Percentiles rank a stretch among this genome's conserved stretches.
Evolutionary conservation across 495 filamentous ascomycete species (phyloP).

Genomic region (Hypoxylon intermedium): DNA sequence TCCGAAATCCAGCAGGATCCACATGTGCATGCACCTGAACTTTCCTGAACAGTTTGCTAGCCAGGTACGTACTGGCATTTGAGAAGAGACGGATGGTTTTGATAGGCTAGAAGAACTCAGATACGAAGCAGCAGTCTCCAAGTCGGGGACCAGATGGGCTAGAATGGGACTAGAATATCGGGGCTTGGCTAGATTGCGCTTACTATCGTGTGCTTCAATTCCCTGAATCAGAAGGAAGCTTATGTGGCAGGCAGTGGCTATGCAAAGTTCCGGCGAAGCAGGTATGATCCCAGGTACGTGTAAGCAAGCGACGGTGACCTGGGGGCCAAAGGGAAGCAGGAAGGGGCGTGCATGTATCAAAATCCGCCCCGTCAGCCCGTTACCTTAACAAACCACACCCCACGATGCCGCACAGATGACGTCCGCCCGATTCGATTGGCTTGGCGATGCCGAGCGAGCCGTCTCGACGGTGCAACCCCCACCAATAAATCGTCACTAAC

Average conservation of each 20-base stretch:
- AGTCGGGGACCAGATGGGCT: background rate
- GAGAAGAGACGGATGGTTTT: background rate
- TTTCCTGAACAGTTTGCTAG: background rate
- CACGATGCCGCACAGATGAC: slow-evolving; percentile 25
- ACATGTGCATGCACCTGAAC: no score
- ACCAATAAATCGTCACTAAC: slow-evolving; percentile 20
- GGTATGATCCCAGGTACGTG: no score
- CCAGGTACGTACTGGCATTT: slow-evolving; percentile 5
- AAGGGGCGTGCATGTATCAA: slow-evolving; percentile 7
- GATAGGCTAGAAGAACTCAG: slow-evolving; percentile 15
- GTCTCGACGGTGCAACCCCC: slow-evolving; percentile 1
- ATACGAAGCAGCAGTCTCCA: slow-evolving; percentile 19
- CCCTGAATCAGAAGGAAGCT: slow-evolving; percentile 33
- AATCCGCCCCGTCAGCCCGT: background rate
- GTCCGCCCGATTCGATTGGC: slow-evolving; percentile 24
- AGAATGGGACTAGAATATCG: background rate
- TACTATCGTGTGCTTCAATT: slow-evolving; percentile 28
- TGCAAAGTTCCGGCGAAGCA: slow-evolving; percentile 21
- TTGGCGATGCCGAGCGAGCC: slow-evolving; percentile 35
- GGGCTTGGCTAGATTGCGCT: slow-evolving; percentile 3
- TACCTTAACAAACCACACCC: slow-evolving; percentile 5
- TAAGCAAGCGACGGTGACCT: slow-evolving; percentile 9
- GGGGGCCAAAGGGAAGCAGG: background rate
- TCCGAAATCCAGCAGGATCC: background rate
- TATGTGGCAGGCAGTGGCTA: slow-evolving; percentile 33